Conservation (phyloP, 371 early-diverging fungal genomes). For the Batrachochytrium dendrobatidis region DNA sequence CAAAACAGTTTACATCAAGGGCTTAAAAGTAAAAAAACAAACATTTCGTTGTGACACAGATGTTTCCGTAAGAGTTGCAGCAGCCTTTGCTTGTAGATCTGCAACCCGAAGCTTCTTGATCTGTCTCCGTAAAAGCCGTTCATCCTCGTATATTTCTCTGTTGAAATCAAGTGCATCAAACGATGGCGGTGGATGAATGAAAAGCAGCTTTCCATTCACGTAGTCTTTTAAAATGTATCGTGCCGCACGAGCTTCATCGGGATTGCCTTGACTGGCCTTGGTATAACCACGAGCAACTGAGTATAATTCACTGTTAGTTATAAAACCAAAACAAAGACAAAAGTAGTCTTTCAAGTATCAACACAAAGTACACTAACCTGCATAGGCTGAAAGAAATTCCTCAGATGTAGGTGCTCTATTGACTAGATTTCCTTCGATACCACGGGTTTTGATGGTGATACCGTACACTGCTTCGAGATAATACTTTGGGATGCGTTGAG, state of each 20-base stretch:
- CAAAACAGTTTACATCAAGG: conserved; percentile 1
- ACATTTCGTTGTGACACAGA: not conserved
- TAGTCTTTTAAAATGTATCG: conserved; percentile 94
- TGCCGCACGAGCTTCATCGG: conserved; percentile 95
- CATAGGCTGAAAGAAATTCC: conserved; percentile 42
- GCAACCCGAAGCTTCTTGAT: conserved; percentile 2
- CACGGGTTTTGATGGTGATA: conserved; percentile 69
- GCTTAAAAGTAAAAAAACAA: not conserved
- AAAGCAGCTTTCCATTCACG: conserved; percentile 85
- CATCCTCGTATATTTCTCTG: conserved; percentile 58
- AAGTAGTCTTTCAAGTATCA: not conserved
- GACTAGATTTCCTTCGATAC: conserved; percentile 63
- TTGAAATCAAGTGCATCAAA: conserved; percentile 61
- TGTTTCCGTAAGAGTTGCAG: not conserved
- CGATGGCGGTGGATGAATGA: conserved; percentile 76
- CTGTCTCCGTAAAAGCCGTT: conserved; percentile 32
- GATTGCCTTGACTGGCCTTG: conserved; percentile 88
- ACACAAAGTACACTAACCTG: conserved; percentile 17
- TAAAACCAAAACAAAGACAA: not conserved
- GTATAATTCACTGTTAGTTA: not conserved
- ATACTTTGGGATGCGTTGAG: conserved; percentile 78
- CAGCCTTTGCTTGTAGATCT: conserved; percentile 1
- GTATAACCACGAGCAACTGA: conserved; percentile 83
- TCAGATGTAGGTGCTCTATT: conserved; percentile 71
- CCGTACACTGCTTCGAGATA: conserved; percentile 91